phyloP scores from a whole-genome alignment of 2,329 filamentous ascomycete genomes.

The Rutstroemia sp. region DNA sequence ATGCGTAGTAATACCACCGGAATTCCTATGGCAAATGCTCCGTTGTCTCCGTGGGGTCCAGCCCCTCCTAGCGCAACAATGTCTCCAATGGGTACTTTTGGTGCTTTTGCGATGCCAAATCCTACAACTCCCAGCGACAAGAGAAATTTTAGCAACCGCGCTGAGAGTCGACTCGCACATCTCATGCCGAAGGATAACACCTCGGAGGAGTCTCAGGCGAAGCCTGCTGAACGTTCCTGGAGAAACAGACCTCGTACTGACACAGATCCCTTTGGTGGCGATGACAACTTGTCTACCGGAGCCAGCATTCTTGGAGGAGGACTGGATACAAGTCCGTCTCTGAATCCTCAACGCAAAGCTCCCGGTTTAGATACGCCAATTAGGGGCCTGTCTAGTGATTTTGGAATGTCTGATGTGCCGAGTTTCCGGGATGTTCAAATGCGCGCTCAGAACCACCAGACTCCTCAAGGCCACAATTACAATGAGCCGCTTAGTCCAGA shows the following conservation, averaged over 20 bases:
- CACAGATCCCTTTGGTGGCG: constrained; percentile 60
- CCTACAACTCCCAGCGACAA: constrained; percentile 60
- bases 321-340: constrained; percentile 56
- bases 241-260: constrained; percentile 58
- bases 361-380: constrained; percentile 38
- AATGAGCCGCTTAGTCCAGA: constrained; percentile 80
- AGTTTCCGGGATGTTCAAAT: constrained; percentile 50
- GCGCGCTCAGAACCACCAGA: constrained; percentile 33
- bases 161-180: constrained; percentile 80
- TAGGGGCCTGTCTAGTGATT: constrained; percentile 41
- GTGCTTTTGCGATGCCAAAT: constrained; percentile 70
- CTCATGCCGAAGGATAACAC: constrained; percentile 68
- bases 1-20: constrained; percentile 49
- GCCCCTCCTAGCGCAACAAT: constrained; percentile 50
- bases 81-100: constrained; percentile 77
- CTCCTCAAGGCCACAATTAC: constrained; percentile 29
- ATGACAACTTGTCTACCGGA: constrained; percentile 55
- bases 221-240: constrained; percentile 50
- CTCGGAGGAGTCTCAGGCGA: constrained; percentile 52
- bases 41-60: constrained; percentile 39
- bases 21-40: constrained; percentile 36
- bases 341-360: constrained; percentile 35
- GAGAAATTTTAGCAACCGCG: constrained; percentile 60
- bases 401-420: constrained; percentile 55
- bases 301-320: constrained; percentile 69